Evolutionary conservation across 2,329 filamentous ascomycete species (phyloP).

Genomic region (Botrytis pseudocinerea): DNA sequence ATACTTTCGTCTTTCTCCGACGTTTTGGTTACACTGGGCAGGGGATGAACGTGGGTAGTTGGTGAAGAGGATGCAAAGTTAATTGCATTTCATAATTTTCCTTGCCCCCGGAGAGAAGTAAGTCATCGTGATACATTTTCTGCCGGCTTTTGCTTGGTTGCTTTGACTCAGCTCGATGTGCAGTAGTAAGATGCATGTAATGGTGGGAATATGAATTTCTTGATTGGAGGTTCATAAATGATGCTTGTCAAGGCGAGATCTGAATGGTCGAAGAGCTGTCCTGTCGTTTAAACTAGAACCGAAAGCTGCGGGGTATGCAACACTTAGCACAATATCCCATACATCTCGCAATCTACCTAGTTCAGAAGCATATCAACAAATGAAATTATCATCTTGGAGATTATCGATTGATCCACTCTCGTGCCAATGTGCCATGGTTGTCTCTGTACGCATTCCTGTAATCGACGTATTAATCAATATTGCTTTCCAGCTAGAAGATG

Average conservation of each 20-base stretch:
- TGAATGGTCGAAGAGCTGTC: conserved; percentile 21
- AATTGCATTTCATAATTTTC: conserved; percentile 21
- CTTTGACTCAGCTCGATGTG: conserved; percentile 15
- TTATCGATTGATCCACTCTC: background rate
- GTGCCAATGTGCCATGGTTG: background rate
- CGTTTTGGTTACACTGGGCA: conserved; percentile 17
- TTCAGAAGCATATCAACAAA: background rate
- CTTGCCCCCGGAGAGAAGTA: conserved; percentile 4
- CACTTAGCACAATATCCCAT: conserved; percentile 11
- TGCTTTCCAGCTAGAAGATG: background rate
- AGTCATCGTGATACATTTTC: conserved; percentile 16
- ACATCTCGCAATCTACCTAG: conserved; percentile 10
- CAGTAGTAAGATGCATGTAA: conserved; percentile 24
- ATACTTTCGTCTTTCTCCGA: conserved; percentile 9
- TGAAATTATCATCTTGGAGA: conserved; percentile 5
- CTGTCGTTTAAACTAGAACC: conserved; percentile 23
- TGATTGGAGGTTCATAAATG: conserved; percentile 20
- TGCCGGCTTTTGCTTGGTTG: conserved; percentile 21
- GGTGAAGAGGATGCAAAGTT: conserved; percentile 14
- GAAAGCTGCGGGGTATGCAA: conserved; percentile 25
- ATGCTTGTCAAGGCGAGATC: conserved; percentile 1
- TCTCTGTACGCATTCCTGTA: conserved; percentile 5
- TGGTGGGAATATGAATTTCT: conserved; percentile 18
- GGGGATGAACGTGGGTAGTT: conserved; percentile 19
- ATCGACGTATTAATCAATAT: conserved; percentile 14